These are phyloP conservation scores for Cyclotella choctawhatcheeana DNA, from an alignment of 108 stramenopile species.

Conservation along the genomic window DNA sequence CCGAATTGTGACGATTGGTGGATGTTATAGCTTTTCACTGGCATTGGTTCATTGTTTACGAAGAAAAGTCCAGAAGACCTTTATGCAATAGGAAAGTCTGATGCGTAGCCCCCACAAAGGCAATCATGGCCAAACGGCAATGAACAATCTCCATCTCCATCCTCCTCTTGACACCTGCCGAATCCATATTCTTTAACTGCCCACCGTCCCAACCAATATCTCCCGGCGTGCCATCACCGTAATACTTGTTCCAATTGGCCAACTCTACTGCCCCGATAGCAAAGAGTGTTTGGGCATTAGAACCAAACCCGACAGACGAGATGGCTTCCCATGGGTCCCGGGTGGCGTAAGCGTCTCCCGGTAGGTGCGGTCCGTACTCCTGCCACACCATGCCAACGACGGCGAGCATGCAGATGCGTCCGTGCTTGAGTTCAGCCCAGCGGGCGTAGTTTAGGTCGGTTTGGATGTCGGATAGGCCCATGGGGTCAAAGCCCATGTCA, in stretches of 20 bases:
- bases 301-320: constrained; percentile 71
- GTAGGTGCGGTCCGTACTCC: constrained; percentile 78
- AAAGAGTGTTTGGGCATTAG: constrained; percentile 81
- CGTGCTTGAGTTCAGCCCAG: constrained; percentile 91
- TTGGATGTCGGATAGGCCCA: constrained; percentile 91
- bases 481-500: constrained; percentile 97
- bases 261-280: constrained; percentile 76
- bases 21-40: too few relatives aligned
- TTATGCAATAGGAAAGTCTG: constrained; percentile 86
- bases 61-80: constrained; percentile 68
- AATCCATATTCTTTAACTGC: constrained; percentile 49
- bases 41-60: too few relatives aligned
- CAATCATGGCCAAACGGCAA: constrained; percentile 93
- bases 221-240: constrained; percentile 80
- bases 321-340: constrained; percentile 81
- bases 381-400: constrained; percentile 84
- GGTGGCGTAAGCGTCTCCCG: constrained; percentile 80
- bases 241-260: constrained; percentile 70
- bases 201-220: constrained; percentile 70
- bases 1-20: too few relatives aligned
- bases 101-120: constrained; percentile 80
- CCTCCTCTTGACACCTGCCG: constrained; percentile 47
- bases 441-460: constrained; percentile 89
- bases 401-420: constrained; percentile 78
- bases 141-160: constrained; percentile 79